A percentile compares a stretch with the other conserved stretches of the same genome.
These are phyloP conservation scores for Cystobasidium onofrii DNA, from an alignment of 768 basidiomycete species.

Conservation along the genomic window DNA sequence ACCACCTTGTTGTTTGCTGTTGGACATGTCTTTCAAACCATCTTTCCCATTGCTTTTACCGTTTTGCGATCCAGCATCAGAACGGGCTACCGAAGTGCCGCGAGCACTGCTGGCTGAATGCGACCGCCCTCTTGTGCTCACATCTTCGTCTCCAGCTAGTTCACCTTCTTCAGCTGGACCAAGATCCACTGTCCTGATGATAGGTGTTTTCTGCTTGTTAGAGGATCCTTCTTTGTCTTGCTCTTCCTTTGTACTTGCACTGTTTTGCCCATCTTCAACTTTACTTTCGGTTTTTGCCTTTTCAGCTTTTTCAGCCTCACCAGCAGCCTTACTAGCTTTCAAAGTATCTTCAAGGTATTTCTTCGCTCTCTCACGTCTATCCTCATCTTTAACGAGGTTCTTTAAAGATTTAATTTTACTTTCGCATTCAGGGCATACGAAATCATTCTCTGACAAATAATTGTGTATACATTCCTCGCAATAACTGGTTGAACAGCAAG, in stretches of 20 bases:
- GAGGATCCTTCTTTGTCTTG: not conserved
- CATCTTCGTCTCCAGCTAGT: constrained; percentile 10
- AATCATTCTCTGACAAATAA: constrained; percentile 86
- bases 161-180: constrained; percentile 30
- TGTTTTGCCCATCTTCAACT: constrained; percentile 7
- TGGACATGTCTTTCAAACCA: not conserved
- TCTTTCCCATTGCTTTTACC: not conserved
- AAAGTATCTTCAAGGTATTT: constrained; percentile 66
- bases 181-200: not conserved
- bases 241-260: constrained; percentile 12
- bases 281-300: constrained; percentile 54
- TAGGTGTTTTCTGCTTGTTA: not conserved
- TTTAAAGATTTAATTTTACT: constrained; percentile 82
- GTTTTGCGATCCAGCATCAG: not conserved
- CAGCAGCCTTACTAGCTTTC: constrained; percentile 45
- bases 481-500: constrained; percentile 81
- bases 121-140: not conserved
- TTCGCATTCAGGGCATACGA: constrained; percentile 81
- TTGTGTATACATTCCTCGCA: constrained; percentile 98
- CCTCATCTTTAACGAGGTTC: constrained; percentile 71
- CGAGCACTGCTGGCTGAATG: not conserved
- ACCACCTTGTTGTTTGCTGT: not conserved
- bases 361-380: constrained; percentile 63
- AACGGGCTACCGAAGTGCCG: not conserved
- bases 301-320: constrained; percentile 36